Base-by-base conservation (phyloP, 495 filamentous ascomycete genomes). In the Podospora fimiseda region DNA sequence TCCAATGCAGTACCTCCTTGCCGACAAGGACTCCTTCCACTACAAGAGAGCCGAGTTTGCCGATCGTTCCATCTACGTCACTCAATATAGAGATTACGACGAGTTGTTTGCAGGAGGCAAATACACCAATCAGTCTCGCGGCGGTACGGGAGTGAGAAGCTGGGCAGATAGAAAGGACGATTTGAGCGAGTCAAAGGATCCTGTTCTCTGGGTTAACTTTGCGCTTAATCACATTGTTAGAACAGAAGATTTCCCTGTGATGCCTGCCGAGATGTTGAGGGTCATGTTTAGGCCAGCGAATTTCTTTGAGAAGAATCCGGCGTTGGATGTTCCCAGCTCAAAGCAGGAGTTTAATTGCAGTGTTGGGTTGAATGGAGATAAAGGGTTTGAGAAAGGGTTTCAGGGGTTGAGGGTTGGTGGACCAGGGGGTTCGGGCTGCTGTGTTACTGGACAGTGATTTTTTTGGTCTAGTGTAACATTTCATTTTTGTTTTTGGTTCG, bases 51-150 rank as follows among this genome's bases (percentile, higher is more conserved):
- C 88, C 14, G 88, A 92, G 68, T 96, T 91, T 59, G 86, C 86
- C 0, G 87, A 87, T 59, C 84, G 84, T 55, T 85, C 86, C 48
- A 75, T 96, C 44, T 96, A 90, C 73, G 82, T 92, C 3, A 90
- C 88, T 1, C 79, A 78, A 18, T 87, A 94, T 65, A 74, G 71
- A 38, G 90, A 94, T 50, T 81, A 76, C 6, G 90, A 76, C 6
- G 90, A 96, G 65, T 69, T 94, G 3, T 95, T 82, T 62, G 82
- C 90, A 0, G 89, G 84, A 7, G 90, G 90, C 6, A 79, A 84
- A 62, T 96, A 92, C 65, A 96, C 90, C 2, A 88, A 95, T 56
- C 91, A 96, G 70, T 66, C 65, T 24, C 63, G 63, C 2, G 60
- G 58, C n/a, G 67, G 58, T 3, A 51, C 41, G 0, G 63, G 60